A percentile compares a stretch with the other conserved stretches of the same genome.
Evolutionary conservation across 192 early-diverging fungal species (phyloP).

Genomic region (Globomyces pollinis-pini): DNA sequence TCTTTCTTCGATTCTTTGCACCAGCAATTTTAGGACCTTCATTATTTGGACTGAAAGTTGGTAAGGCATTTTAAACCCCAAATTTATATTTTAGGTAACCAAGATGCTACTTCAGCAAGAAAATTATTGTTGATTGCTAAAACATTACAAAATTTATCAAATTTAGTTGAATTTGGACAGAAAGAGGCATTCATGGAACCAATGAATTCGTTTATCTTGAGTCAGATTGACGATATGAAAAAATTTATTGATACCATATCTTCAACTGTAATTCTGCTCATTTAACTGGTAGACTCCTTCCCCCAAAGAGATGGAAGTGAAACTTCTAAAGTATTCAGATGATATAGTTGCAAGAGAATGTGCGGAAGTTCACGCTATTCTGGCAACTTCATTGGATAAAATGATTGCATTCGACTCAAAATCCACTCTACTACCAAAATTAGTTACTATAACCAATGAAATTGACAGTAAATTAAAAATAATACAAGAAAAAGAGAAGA

Average conservation of each 20-base stretch:
- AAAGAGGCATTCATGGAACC: conserved; percentile 51
- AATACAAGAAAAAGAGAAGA: neutral
- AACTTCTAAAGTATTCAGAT: neutral
- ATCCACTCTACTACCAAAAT: neutral
- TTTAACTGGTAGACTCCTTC: neutral
- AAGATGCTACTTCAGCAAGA: conserved; percentile 28
- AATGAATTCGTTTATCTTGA: conserved; percentile 41
- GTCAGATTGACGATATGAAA: conserved; percentile 36
- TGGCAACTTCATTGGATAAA: conserved; percentile 1
- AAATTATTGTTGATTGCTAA: conserved; percentile 50
- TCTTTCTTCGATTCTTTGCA: conserved; percentile 53
- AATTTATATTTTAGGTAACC: too few relatives aligned
- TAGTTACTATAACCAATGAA: neutral
- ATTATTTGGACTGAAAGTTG: conserved; percentile 20
- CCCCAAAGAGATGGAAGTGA: neutral
- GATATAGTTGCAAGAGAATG: neutral
- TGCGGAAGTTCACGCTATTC: conserved; percentile 1
- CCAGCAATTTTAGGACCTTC: conserved; percentile 41
- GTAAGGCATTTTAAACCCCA: too few relatives aligned
- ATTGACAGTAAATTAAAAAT: conserved; percentile 1
- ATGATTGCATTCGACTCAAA: neutral
- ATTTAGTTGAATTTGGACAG: conserved; percentile 44
- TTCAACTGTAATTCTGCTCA: too few relatives aligned
- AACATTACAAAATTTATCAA: conserved; percentile 54
- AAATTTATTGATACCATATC: conserved; percentile 45